Base-by-base conservation (phyloP, 345 rosid species). In the Schrenkiella parvula region DNA sequence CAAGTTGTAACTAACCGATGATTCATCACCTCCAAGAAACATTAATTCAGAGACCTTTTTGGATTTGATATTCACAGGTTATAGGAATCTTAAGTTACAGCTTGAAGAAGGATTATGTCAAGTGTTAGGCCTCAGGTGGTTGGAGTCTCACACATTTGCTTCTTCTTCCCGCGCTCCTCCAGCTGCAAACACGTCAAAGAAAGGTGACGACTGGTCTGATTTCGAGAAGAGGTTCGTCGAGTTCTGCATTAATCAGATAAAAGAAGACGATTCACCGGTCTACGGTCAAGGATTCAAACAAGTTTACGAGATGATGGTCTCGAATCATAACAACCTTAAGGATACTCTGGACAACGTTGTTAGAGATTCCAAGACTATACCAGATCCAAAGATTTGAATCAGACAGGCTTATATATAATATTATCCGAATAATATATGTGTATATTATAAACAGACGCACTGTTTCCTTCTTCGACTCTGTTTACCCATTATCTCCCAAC, bases 71-170 rank as follows among this genome's bases (percentile, higher is more conserved):
- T 51, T 50, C 41, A 14, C 50, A 70, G 76, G 75, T 10, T 48
- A 70, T 55, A 44, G 2, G 46, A 83, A 76, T 67, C 84, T 95
- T 62, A 76, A 66, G 29, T 86, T 86, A 21, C 91, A 82, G 41
- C 96, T 89, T 1, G 99, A 95, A 82, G 98, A 92, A 83, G 99
- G 99, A 23, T 81, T 95, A 53, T 95, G 99, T 59, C 99, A 95
- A 73, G 96, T 87, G 13, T 53, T 92, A 73, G 96, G 84, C 35
- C 85, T 83, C 69, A 81, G 79, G 97, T 92, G 99, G 98, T 61
- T 92, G 72, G 98, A 92, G 52, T 78, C 97, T 1, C 86, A 87
- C 78, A 85, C 80, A 8, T 90, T 81, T 54, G 68, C 90, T n/a
- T 21, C 73, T 41, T 78, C 96, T 2, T 81, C 67, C 43, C 25